Conservation (phyloP, 805 yeast species). For the Sugiyamaella mastotermitis region DNA sequence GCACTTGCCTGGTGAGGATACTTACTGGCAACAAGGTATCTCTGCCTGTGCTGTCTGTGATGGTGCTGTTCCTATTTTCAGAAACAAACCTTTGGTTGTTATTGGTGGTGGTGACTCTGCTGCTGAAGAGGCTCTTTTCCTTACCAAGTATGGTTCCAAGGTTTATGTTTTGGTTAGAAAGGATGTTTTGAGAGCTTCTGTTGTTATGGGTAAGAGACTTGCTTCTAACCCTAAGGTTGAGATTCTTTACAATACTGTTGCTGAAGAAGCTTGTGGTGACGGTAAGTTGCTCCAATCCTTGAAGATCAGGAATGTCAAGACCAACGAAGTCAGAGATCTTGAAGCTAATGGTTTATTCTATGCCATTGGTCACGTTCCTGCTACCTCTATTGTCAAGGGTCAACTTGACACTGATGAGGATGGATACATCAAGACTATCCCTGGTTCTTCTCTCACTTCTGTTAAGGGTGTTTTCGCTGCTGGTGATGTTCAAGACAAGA, state of each 20-base stretch:
- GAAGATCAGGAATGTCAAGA: conserved; percentile 61
- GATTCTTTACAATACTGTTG: conserved; percentile 78
- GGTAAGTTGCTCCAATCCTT: conserved; percentile 72
- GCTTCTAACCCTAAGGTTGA: conserved; percentile 81
- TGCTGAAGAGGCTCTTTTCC: conserved; percentile 95
- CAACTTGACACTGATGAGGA: conserved; percentile 80
- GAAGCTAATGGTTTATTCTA: conserved; percentile 89
- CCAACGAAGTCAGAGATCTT: conserved; percentile 62
- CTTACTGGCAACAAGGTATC: conserved; percentile 98
- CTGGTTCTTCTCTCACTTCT: conserved; percentile 84
- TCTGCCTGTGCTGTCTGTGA: conserved; percentile 99
- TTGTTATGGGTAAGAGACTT: conserved; percentile 95
- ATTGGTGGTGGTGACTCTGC: conserved; percentile 99
- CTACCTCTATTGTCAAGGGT: conserved; percentile 70
- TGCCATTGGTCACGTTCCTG: conserved; percentile 97
- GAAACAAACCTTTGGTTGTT: conserved; percentile 96
- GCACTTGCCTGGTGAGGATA: conserved; percentile 91
- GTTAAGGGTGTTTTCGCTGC: conserved; percentile 94
- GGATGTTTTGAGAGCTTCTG: conserved; percentile 89
- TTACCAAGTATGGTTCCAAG: conserved; percentile 96
- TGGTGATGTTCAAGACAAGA: conserved; percentile 97
- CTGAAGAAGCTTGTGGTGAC: conserved; percentile 88
- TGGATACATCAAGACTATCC: conserved; percentile 84
- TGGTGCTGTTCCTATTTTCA: conserved; percentile 98
- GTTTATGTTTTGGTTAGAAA: conserved; percentile 91